Conservation (phyloP, 768 basidiomycete species). For the Pholiota conissans region DNA sequence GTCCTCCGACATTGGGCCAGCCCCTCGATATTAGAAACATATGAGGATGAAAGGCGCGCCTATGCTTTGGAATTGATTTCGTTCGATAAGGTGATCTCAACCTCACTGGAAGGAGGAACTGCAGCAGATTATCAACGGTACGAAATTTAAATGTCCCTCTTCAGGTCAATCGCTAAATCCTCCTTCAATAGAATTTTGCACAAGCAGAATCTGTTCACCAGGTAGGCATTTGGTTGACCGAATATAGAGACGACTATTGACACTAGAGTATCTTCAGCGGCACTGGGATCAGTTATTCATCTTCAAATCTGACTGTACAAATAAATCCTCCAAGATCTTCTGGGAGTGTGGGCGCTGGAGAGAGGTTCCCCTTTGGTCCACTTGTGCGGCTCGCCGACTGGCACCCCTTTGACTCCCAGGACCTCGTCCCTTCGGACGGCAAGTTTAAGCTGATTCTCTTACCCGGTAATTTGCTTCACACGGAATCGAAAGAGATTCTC, state of each 20-base stretch:
- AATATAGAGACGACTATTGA: background rate
- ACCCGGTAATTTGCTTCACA: background rate
- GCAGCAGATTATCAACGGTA: constrained; percentile 5
- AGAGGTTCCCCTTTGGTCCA: constrained; percentile 1
- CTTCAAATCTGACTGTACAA: no score
- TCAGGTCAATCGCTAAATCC: background rate
- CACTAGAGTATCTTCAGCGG: no score
- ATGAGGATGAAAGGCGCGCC: constrained; percentile 2
- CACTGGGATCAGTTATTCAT: no score
- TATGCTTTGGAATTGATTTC: constrained; percentile 2
- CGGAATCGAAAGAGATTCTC: no score
- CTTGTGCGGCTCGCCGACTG: constrained; percentile 8
- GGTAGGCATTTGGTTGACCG: background rate
- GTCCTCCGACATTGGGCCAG: constrained; percentile 7
- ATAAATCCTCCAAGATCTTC: background rate
- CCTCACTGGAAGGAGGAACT: background rate
- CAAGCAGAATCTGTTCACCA: constrained; percentile 11
- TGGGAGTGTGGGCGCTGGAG: constrained; percentile 1
- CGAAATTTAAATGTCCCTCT: background rate
- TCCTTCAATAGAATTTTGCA: background rate
- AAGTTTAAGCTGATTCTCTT: constrained; percentile 7
- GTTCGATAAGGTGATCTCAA: constrained; percentile 6
- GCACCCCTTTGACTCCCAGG: constrained; percentile 3
- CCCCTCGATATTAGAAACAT: constrained; percentile 1
- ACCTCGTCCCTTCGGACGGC: constrained; percentile 4